Percentiles rank a stretch among this genome's conserved stretches.
These are phyloP conservation scores for Diplodia seriata DNA, from an alignment of 2,329 filamentous ascomycete species.

Conservation along the genomic window DNA sequence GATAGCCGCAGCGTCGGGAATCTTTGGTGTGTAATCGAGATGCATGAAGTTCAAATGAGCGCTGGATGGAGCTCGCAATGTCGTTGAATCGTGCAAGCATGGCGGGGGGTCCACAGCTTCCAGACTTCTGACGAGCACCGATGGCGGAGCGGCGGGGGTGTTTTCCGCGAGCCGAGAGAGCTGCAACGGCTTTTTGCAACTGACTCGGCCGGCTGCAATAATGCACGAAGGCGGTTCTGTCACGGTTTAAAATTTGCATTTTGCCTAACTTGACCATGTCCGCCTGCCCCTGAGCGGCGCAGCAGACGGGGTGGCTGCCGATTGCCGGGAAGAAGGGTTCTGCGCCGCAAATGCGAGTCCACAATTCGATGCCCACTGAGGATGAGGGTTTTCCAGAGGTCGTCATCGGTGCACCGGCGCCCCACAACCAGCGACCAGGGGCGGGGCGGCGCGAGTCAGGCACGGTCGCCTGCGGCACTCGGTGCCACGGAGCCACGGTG, in stretches of 20 bases:
- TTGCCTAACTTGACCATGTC: neutral
- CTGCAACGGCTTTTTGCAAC: neutral
- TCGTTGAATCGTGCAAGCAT: neutral
- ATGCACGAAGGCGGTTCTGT: neutral
- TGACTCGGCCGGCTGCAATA: neutral
- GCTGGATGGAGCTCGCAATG: neutral
- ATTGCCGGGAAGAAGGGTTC: neutral
- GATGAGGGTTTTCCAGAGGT: too few relatives aligned
- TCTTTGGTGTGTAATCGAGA: neutral
- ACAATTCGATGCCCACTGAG: neutral
- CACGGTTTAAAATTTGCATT: neutral
- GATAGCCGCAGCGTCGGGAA: neutral
- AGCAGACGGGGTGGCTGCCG: too few relatives aligned
- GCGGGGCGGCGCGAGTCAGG: neutral
- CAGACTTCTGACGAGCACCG: neutral
- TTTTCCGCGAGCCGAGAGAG: neutral
- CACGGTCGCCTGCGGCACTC: too few relatives aligned
- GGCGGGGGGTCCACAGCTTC: neutral
- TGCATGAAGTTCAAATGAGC: neutral
- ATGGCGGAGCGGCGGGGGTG: neutral
- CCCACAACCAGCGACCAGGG: neutral
- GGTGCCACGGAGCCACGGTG: too few relatives aligned
- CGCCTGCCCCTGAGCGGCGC: neutral
- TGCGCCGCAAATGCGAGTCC: slow-evolving; percentile 9
- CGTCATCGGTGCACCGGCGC: too few relatives aligned